Conservation (phyloP, 495 filamentous ascomycete species). For the Neurospora intermedia region DNA sequence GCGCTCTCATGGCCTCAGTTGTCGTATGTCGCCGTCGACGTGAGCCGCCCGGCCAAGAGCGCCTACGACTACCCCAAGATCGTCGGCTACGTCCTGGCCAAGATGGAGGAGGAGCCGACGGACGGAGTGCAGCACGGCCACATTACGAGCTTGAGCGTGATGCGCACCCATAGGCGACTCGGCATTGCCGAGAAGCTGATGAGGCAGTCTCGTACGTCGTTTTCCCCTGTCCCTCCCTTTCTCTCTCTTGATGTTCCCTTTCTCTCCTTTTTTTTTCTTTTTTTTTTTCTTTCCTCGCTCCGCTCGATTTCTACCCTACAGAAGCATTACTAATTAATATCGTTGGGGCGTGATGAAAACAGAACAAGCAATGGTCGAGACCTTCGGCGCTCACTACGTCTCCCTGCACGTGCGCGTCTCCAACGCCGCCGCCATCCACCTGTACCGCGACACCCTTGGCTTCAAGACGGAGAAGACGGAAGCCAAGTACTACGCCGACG, state of each 20-base stretch:
- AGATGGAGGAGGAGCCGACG: constrained; percentile 97
- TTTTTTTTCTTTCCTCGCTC: background rate
- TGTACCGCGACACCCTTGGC: constrained; percentile 87
- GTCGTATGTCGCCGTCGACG: constrained; percentile 90
- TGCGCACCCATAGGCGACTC: constrained; percentile 85
- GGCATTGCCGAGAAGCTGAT: constrained; percentile 95
- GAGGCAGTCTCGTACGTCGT: constrained; percentile 78
- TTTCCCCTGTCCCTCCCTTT: background rate
- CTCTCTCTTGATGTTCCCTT: background rate
- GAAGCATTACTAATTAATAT: no score
- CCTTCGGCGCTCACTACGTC: constrained; percentile 82
- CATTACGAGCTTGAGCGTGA: constrained; percentile 90
- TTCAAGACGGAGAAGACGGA: constrained; percentile 89
- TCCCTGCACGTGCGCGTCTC: constrained; percentile 89
- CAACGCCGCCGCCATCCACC: constrained; percentile 78
- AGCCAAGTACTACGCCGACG: constrained; percentile 93
- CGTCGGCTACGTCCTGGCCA: constrained; percentile 96
- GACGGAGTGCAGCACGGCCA: constrained; percentile 91
- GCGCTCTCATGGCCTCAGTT: constrained; percentile 96
- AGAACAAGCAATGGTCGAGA: constrained; percentile 96
- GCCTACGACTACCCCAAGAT: constrained; percentile 92
- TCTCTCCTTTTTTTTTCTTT: background rate
- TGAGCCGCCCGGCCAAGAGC: constrained; percentile 59
- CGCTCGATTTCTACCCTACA: background rate
- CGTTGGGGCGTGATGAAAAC: background rate